A percentile compares a stretch with the other conserved stretches of the same genome.
These are phyloP conservation scores for Ganoderma meredithae DNA, from an alignment of 1,284 basidiomycete genomes.

Conservation along the genomic window DNA sequence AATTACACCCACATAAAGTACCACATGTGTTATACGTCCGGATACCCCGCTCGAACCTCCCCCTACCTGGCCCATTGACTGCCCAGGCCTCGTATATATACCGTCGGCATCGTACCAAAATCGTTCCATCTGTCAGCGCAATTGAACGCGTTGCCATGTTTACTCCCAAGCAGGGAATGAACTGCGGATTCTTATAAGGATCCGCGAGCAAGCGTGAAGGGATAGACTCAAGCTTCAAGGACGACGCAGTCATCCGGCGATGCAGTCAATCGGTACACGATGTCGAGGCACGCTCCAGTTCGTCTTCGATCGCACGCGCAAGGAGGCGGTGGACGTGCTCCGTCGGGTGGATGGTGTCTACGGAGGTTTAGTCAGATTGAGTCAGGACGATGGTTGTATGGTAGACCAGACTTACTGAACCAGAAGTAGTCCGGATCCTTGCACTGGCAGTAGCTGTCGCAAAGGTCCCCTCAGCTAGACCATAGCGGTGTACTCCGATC, in stretches of 20 bases:
- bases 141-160: background rate
- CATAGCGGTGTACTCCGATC: background rate
- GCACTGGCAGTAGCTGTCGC: slow-evolving; percentile 59
- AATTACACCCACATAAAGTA: slow-evolving; percentile 15
- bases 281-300: slow-evolving; percentile 39
- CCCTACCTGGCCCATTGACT: background rate
- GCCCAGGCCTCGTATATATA: background rate
- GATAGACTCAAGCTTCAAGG: background rate
- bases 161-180: background rate
- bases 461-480: background rate
- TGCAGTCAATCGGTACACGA: too few species aligned
- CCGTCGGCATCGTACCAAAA: background rate
- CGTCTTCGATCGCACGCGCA: slow-evolving; percentile 50
- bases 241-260: background rate
- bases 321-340: slow-evolving; percentile 56
- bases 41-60: slow-evolving; percentile 15
- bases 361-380: background rate
- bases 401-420: slow-evolving; percentile 50
- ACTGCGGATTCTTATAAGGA: background rate
- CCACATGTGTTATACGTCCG: slow-evolving; percentile 16
- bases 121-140: background rate
- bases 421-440: slow-evolving; percentile 57
- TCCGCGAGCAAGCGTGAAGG: background rate
- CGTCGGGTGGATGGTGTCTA: slow-evolving; percentile 58
- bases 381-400: background rate